phyloP scores from a whole-genome alignment of 2,329 filamentous ascomycete genomes.

The Xylariaceae sp. region DNA sequence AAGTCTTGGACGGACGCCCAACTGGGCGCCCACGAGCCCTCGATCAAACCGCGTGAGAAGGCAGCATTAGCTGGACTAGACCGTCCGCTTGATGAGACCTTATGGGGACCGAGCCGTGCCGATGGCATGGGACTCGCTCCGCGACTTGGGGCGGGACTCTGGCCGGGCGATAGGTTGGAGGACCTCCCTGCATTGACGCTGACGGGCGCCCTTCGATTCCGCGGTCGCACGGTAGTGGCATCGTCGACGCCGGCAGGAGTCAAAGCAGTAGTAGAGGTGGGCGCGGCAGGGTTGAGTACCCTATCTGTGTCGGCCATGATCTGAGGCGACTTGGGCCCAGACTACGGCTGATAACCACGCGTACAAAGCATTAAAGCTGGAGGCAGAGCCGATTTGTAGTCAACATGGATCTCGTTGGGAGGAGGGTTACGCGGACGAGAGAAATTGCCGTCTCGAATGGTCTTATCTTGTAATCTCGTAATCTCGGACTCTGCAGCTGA shows the following conservation, averaged over 20 bases:
- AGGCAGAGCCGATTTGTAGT: constrained; percentile 16
- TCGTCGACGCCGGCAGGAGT: constrained; percentile 46
- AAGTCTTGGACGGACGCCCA: constrained; percentile 61
- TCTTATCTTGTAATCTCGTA: constrained; percentile 2
- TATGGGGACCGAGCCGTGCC: constrained; percentile 40
- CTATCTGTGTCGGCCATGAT: constrained; percentile 34
- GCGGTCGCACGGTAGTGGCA: constrained; percentile 49
- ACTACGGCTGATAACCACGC: constrained; percentile 32
- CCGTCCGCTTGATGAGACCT: constrained; percentile 29
- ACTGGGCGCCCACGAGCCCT: constrained; percentile 54
- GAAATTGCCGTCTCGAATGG: neutral
- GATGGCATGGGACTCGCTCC: constrained; percentile 54
- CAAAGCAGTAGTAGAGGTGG: constrained; percentile 51
- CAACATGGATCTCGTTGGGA: constrained; percentile 30
- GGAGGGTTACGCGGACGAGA: neutral
- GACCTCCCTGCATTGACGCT: constrained; percentile 31
- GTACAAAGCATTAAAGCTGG: constrained; percentile 31
- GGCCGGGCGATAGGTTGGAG: constrained; percentile 41
- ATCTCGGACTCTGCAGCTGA: neutral
- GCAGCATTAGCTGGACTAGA: constrained; percentile 35
- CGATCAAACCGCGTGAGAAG: constrained; percentile 48
- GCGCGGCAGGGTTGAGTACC: constrained; percentile 31
- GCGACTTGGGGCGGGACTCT: constrained; percentile 45
- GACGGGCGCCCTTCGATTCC: constrained; percentile 51
- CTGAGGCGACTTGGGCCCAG: constrained; percentile 24